Conservation (phyloP, 495 filamentous ascomycete species). For the Penicillium cosmopolitanum region DNA sequence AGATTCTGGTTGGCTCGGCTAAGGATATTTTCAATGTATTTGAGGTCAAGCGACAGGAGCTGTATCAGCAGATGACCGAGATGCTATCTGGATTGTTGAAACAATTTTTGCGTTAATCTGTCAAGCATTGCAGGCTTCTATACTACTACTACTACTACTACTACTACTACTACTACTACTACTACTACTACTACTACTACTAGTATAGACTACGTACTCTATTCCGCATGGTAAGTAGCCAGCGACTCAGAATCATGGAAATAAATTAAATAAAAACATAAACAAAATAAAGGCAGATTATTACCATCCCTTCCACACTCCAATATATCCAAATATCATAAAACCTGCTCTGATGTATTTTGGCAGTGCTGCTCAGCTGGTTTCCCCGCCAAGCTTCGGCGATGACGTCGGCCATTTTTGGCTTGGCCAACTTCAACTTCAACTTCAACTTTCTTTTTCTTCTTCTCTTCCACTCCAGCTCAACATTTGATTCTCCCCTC, state of each 20-base stretch:
- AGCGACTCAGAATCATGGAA: too few relatives aligned
- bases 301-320: too few relatives aligned
- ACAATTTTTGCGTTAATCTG: conserved; percentile 27
- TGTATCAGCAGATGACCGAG: conserved; percentile 42
- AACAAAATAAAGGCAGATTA: too few relatives aligned
- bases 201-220: too few relatives aligned
- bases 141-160: too few relatives aligned
- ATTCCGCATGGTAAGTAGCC: too few relatives aligned
- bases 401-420: conserved; percentile 23
- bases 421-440: neutral
- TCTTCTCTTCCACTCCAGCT: conserved; percentile 11
- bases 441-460: conserved; percentile 2
- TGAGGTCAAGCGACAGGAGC: conserved; percentile 41
- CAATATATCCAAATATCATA: too few relatives aligned
- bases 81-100: conserved; percentile 36
- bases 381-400: conserved; percentile 14
- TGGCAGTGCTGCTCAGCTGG: neutral
- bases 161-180: too few relatives aligned
- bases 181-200: too few relatives aligned
- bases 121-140: too few relatives aligned
- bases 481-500: neutral
- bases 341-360: too few relatives aligned
- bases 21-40: conserved; percentile 39
- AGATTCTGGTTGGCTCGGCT: conserved; percentile 42
- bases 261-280: too few relatives aligned